Evolutionary conservation across 1,284 basidiomycete species (phyloP).

Genomic region (Malassezia restricta): DNA sequence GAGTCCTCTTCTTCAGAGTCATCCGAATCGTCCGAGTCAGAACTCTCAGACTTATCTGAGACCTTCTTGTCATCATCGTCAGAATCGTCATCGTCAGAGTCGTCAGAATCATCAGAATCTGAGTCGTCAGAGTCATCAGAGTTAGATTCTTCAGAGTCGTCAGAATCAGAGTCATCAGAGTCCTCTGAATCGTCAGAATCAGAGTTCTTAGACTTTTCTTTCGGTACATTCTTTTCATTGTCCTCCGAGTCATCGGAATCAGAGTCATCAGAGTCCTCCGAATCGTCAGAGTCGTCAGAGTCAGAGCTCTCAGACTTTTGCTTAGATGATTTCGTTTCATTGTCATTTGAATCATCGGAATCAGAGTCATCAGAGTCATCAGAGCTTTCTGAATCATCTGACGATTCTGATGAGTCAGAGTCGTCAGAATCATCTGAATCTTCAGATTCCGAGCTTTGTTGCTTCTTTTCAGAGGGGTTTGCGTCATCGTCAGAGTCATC

Average conservation of each 20-base stretch:
- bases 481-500: not conserved
- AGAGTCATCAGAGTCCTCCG: not conserved
- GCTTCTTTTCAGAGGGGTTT: not conserved
- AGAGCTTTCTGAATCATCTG: not conserved
- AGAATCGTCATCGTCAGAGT: not conserved
- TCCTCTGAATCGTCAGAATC: constrained; percentile 14
- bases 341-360: not conserved
- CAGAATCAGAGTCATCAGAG: not conserved
- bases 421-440: not conserved
- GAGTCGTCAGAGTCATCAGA: constrained; percentile 7
- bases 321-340: not conserved
- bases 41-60: constrained; percentile 18
- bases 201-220: not conserved
- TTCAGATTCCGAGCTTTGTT: not conserved
- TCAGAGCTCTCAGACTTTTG: constrained; percentile 5
- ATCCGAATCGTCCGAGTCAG: constrained; percentile 12
- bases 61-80: not conserved
- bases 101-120: constrained; percentile 6
- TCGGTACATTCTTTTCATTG: not conserved
- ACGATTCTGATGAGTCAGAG: not conserved
- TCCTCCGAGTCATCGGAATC: not conserved
- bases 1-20: constrained; percentile 13
- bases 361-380: not conserved
- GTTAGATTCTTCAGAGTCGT: constrained; percentile 12
- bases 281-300: constrained; percentile 12